These are phyloP conservation scores for Penicillium sp. DNA, from an alignment of 2,329 filamentous ascomycete species.

Conservation along the genomic window DNA sequence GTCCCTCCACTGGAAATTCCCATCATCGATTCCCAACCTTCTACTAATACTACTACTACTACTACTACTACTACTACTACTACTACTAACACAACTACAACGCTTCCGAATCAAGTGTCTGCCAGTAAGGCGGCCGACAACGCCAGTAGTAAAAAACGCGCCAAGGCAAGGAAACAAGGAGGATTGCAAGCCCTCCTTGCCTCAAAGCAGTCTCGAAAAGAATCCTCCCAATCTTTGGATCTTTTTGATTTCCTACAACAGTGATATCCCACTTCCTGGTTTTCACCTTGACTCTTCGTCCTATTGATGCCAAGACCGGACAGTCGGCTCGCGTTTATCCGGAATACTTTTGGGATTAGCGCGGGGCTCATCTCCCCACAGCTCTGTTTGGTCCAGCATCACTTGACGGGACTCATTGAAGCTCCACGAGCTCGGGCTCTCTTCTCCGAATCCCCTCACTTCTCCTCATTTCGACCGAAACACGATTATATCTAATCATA, in stretches of 20 bases:
- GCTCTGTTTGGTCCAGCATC: conserved; percentile 35
- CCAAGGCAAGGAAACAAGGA: conserved; percentile 59
- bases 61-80: conserved; percentile 7
- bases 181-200: conserved; percentile 60
- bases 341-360: conserved; percentile 33
- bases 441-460: background rate
- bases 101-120: conserved; percentile 17
- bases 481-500: background rate
- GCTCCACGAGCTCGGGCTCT: conserved; percentile 3
- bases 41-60: conserved; percentile 7
- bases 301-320: conserved; percentile 29
- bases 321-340: conserved; percentile 22
- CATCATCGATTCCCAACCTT: conserved; percentile 10
- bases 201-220: conserved; percentile 39
- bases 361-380: conserved; percentile 34
- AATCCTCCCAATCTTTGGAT: conserved; percentile 47
- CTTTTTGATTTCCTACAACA: conserved; percentile 60
- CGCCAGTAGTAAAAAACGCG: conserved; percentile 60
- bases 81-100: conserved; percentile 13
- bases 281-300: conserved; percentile 4
- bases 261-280: conserved; percentile 20
- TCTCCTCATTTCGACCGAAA: background rate
- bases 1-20: conserved; percentile 17
- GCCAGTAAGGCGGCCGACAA: conserved; percentile 40
- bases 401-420: conserved; percentile 5